A percentile compares a stretch with the other conserved stretches of the same genome.
phyloP scores from a whole-genome alignment of 441 rosid genomes.

The Arabidopsis hybrid region DNA sequence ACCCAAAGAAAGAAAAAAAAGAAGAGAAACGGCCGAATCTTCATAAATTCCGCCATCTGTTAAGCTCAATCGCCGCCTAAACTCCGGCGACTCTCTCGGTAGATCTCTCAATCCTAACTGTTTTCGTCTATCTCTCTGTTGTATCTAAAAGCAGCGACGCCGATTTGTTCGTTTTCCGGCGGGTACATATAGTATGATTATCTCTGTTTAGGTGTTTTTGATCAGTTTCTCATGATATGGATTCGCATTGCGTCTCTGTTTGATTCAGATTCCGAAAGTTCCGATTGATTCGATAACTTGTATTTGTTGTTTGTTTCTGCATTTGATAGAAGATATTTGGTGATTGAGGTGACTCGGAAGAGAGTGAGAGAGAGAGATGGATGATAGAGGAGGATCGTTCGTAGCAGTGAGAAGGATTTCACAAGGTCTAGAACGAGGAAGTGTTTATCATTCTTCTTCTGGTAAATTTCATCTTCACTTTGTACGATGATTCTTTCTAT shows the following conservation, averaged over 20 bases:
- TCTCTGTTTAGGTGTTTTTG: not conserved
- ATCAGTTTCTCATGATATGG: not conserved
- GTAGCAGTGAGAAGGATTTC: constrained; percentile 95
- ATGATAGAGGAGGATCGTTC: constrained; percentile 92
- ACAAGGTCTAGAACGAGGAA: constrained; percentile 84
- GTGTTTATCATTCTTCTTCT: constrained; percentile 80
- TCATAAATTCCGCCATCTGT: not conserved
- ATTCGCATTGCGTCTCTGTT: constrained; percentile 25
- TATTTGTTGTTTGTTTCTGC: constrained; percentile 6
- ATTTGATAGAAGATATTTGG: constrained; percentile 15
- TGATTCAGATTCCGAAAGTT: constrained; percentile 30
- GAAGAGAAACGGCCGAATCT: constrained; percentile 21
- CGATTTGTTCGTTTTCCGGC: constrained; percentile 25
- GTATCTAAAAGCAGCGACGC: constrained; percentile 1
- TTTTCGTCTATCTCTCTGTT: not conserved
- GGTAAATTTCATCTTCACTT: constrained; percentile 51
- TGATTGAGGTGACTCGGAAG: constrained; percentile 3
- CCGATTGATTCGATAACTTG: constrained; percentile 2
- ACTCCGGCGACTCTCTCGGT: constrained; percentile 11
- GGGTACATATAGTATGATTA: not conserved
- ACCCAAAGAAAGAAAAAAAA: not conserved
- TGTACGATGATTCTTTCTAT: not conserved
- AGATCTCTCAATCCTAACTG: constrained; percentile 16
- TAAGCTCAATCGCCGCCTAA: constrained; percentile 29
- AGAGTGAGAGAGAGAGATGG: constrained; percentile 51